Conservation (phyloP, 371 early-diverging fungal genomes). For the Mucor piriformis region DNA sequence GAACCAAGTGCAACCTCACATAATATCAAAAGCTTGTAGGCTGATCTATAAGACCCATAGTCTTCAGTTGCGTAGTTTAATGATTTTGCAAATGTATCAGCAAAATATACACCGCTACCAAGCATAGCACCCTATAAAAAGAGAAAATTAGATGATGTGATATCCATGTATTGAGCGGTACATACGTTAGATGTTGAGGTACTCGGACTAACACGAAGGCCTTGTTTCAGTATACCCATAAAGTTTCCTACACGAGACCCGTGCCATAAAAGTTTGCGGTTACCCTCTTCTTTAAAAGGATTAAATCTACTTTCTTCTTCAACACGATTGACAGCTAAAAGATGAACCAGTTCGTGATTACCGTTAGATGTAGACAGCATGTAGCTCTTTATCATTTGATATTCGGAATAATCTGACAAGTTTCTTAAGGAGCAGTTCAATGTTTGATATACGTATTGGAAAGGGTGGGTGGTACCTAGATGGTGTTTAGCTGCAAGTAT, state of each 20-base stretch:
- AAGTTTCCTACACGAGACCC: slow-evolving; percentile 49
- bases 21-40: slow-evolving; percentile 44
- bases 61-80: slow-evolving; percentile 36
- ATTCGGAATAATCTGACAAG: slow-evolving; percentile 27
- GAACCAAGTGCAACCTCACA: slow-evolving; percentile 66
- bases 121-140: slow-evolving; percentile 40
- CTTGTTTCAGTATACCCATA: slow-evolving; percentile 54
- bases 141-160: neutral
- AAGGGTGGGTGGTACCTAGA: slow-evolving; percentile 38
- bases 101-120: slow-evolving; percentile 67
- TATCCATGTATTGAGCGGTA: neutral
- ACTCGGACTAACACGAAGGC: slow-evolving; percentile 40
- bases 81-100: slow-evolving; percentile 58
- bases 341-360: slow-evolving; percentile 42
- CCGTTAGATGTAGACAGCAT: slow-evolving; percentile 36
- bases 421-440: slow-evolving; percentile 41
- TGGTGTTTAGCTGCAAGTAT: slow-evolving; percentile 57
- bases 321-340: slow-evolving; percentile 36
- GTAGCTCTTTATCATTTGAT: slow-evolving; percentile 43
- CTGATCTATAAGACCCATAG: slow-evolving; percentile 9
- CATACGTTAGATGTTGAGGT: slow-evolving; percentile 35
- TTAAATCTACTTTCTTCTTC: slow-evolving; percentile 33
- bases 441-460: slow-evolving; percentile 56
- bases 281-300: slow-evolving; percentile 24
- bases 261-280: slow-evolving; percentile 57